phyloP scores from a whole-genome alignment of 2,329 filamentous ascomycete species.

The Alternaria sp. region DNA sequence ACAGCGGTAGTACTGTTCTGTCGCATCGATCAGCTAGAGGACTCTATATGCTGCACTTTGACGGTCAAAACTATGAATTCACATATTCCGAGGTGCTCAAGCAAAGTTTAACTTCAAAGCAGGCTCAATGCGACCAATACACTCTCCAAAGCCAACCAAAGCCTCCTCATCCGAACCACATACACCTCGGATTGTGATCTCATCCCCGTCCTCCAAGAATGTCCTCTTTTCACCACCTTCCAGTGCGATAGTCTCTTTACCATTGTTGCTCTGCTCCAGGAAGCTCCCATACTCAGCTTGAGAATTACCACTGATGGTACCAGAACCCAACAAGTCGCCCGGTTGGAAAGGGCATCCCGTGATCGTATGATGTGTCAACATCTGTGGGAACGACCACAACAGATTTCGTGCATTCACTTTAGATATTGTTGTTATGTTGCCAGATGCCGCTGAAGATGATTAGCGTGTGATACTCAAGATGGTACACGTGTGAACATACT shows the following conservation, averaged over 20 bases:
- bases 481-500: conserved; percentile 39
- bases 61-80: neutral
- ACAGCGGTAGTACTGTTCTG: neutral
- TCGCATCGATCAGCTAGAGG: neutral
- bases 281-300: conserved; percentile 71
- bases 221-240: conserved; percentile 71
- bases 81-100: neutral
- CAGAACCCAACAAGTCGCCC: conserved; percentile 79
- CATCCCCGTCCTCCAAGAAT: conserved; percentile 79
- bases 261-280: conserved; percentile 75
- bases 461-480: conserved; percentile 12
- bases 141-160: conserved; percentile 81
- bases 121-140: conserved; percentile 66
- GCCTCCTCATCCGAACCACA: conserved; percentile 68
- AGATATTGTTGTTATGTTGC: conserved; percentile 65
- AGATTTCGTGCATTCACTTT: conserved; percentile 71
- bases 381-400: conserved; percentile 84
- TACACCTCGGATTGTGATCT: conserved; percentile 70
- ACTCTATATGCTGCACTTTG: neutral
- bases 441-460: conserved; percentile 51
- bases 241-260: conserved; percentile 70
- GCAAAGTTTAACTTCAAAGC: conserved; percentile 37
- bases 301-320: conserved; percentile 75
- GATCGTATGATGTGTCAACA: conserved; percentile 80
- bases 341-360: conserved; percentile 77